Evolutionary conservation across 2,329 filamentous ascomycete species (phyloP).

Genomic region (Colletotrichum abscissum): DNA sequence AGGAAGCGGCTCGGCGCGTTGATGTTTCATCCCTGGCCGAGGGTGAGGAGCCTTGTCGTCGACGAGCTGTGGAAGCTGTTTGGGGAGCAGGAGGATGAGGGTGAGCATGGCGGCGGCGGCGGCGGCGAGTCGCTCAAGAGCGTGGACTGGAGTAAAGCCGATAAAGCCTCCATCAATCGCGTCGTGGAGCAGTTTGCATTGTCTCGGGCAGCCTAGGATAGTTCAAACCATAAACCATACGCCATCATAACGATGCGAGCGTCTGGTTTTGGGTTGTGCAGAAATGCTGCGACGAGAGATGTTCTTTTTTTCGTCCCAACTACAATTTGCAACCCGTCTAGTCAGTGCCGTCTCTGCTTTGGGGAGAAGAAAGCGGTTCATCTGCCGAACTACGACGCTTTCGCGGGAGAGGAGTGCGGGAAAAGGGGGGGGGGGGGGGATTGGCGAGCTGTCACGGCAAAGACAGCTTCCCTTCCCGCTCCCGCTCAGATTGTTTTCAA

Average conservation of each 20-base stretch:
- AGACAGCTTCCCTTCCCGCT: too few relatives aligned
- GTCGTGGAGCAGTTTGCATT: slow-evolving; percentile 57
- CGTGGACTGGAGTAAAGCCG: slow-evolving; percentile 68
- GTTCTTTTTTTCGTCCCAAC: too few relatives aligned
- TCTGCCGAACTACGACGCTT: too few relatives aligned
- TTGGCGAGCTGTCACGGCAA: not conserved
- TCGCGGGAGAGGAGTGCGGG: too few relatives aligned
- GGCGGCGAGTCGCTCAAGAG: slow-evolving; percentile 55
- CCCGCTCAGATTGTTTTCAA: not conserved
- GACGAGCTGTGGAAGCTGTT: slow-evolving; percentile 69
- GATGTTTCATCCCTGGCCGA: slow-evolving; percentile 85
- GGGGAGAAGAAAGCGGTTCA: too few relatives aligned
- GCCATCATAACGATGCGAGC: not conserved
- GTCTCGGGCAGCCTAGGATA: slow-evolving; percentile 34
- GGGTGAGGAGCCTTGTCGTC: slow-evolving; percentile 70
- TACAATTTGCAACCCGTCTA: not conserved
- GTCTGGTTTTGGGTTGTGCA: not conserved
- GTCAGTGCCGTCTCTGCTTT: not conserved
- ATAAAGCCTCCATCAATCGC: slow-evolving; percentile 56
- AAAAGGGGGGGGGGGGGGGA: too few relatives aligned
- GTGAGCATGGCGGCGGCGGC: slow-evolving; percentile 32
- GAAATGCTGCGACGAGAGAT: too few relatives aligned
- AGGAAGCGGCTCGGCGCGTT: slow-evolving; percentile 77
- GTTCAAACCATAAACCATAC: too few relatives aligned
- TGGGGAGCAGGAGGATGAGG: slow-evolving; percentile 34